Evolutionary conservation across 306 rosid species (phyloP), one percentile per base, ranked within the genome.

Genomic region (Trifolium dubium): DNA sequence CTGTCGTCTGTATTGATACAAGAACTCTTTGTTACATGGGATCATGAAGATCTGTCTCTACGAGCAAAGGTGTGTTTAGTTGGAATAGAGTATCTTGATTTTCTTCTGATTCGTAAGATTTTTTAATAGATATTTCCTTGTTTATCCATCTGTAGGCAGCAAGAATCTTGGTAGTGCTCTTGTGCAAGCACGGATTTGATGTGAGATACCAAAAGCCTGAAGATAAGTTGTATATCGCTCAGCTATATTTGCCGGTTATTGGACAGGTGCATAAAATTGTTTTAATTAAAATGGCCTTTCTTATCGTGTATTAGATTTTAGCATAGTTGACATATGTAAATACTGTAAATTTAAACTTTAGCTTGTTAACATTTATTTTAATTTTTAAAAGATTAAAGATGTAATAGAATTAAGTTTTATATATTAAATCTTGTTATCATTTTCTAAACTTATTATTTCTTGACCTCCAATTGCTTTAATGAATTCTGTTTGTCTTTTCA

Each of bases 111-210:
- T 66, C 56, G 11, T 67, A 44, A 8, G 2, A 13, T 32, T 49
- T 61, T 71, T 63, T 46, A 35, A 10, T 69, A 44, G 37, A 63
- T 50, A 60, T 72, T 63, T 68, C 74, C 53, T 40, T 72, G 23
- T 69, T 12, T 73, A 12, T 79, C 51, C 69, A 67, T 74, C 19
- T 84, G 72, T 63, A 94, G 98, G 98, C 96, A 5, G 98, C 98
- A 69, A 91, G 98, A 87, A 81, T 89, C 67, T 74, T 94, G 81
- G 98, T 94, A 66, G 96, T 94, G 82, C 92, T 94, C 76, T 62
- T 94, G 79, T 94, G 98, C 89, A 94, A 94, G 83, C 98, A 94
- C 78, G 98, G 89, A 83, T 94, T 91, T 88, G 98, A 94, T 91
- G 88, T 90, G 75, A 89, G 98, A 82, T 94, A 94, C 89, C 98